Percentiles rank a stretch among this genome's conserved stretches.
Conservation (phyloP, 176 grass and related monocot species). For the Eragrostis curvula region DNA sequence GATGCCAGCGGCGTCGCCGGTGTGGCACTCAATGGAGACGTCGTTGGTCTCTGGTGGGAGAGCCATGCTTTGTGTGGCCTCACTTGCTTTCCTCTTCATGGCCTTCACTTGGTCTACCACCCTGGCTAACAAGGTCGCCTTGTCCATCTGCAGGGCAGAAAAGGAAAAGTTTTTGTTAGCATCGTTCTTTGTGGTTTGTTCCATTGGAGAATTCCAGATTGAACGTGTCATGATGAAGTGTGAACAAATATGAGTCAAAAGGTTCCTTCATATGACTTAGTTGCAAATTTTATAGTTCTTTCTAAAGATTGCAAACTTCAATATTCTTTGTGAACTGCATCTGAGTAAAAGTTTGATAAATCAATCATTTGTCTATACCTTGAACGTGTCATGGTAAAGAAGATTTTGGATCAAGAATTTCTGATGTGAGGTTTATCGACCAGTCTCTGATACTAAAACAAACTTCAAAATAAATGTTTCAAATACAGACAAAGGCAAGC, state of each 20-base stretch:
- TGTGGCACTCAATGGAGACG: conserved; percentile 39
- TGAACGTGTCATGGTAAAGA: background rate
- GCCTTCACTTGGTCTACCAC: conserved; percentile 73
- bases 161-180: background rate
- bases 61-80: conserved; percentile 9
- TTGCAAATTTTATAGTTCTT: background rate
- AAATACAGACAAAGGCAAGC: background rate
- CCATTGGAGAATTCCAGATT: conserved; percentile 1
- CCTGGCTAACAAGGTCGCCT: conserved; percentile 62
- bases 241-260: conserved; percentile 12
- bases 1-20: background rate
- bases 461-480: background rate
- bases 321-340: background rate
- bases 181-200: conserved; percentile 6
- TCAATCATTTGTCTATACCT: background rate
- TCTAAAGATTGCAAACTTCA: conserved; percentile 1
- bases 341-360: background rate
- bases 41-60: conserved; percentile 46
- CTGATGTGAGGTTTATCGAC: too few species aligned
- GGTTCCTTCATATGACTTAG: background rate
- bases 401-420: background rate
- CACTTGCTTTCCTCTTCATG: conserved; percentile 56
- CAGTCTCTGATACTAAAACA: background rate
- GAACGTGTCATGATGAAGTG: background rate
- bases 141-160: conserved; percentile 62